Percentiles rank a stretch among this genome's conserved stretches.
Conservation (phyloP, 1,284 basidiomycete genomes). For the Agaricales sp. region DNA sequence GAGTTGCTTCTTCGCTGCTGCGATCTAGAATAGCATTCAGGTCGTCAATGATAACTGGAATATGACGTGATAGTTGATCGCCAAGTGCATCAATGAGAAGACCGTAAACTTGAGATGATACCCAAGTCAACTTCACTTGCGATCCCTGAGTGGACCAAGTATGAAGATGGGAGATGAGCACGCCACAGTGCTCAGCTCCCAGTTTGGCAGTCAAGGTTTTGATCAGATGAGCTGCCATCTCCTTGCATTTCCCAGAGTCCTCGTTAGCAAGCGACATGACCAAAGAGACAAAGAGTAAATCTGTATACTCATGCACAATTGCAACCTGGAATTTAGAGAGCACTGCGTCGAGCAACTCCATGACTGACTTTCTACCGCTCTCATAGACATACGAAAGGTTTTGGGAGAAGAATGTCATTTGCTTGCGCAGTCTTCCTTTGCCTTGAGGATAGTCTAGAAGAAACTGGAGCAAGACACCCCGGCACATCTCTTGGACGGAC, state of each 20-base stretch:
- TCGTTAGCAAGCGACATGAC: slow-evolving; percentile 95
- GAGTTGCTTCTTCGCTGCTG: slow-evolving; percentile 30
- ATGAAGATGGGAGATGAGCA: slow-evolving; percentile 65
- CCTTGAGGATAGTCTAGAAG: slow-evolving; percentile 98
- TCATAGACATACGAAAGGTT: slow-evolving; percentile 91
- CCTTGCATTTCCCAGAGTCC: slow-evolving; percentile 79
- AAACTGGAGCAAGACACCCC: slow-evolving; percentile 88
- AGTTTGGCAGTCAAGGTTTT: slow-evolving; percentile 66
- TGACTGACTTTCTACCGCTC: slow-evolving; percentile 83
- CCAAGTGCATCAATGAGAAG: slow-evolving; percentile 64
- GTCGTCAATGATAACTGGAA: slow-evolving; percentile 50
- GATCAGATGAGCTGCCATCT: slow-evolving; percentile 79
- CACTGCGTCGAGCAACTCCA: slow-evolving; percentile 83
- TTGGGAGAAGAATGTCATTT: slow-evolving; percentile 89
- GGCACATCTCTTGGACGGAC: slow-evolving; percentile 87
- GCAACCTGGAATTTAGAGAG: slow-evolving; percentile 78
- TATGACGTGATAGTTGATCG: slow-evolving; percentile 34
- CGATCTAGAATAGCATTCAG: slow-evolving; percentile 39
- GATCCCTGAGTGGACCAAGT: slow-evolving; percentile 68
- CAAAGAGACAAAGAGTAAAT: slow-evolving; percentile 87
- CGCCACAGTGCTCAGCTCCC: slow-evolving; percentile 47
- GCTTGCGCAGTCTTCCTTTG: slow-evolving; percentile 77
- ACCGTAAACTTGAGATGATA: slow-evolving; percentile 77
- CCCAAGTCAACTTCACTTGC: slow-evolving; percentile 53
- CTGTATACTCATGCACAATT: slow-evolving; percentile 75